A percentile compares a stretch with the other conserved stretches of the same genome.
Conservation (phyloP, 1,139 yeast genomes). For the Sugiyamaella paludigena region DNA sequence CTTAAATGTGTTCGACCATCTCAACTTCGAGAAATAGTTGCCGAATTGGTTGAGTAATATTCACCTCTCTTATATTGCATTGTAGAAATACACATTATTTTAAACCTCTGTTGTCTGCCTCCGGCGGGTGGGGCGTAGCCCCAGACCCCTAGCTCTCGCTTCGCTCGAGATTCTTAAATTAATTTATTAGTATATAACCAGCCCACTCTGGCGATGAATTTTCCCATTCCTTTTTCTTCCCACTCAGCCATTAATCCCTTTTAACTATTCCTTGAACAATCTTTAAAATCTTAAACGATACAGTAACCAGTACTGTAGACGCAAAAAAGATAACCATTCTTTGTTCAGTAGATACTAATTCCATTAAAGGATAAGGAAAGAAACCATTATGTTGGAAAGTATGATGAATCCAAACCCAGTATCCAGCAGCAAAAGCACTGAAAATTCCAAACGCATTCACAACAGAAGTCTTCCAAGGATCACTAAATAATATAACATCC, state of each 20-base stretch:
- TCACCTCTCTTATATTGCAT: too few relatives aligned
- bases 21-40: conserved; percentile 11
- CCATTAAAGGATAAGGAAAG: conserved; percentile 37
- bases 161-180: too few relatives aligned
- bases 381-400: conserved; percentile 33
- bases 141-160: too few relatives aligned
- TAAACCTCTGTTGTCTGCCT: too few relatives aligned
- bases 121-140: too few relatives aligned
- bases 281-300: conserved; percentile 17
- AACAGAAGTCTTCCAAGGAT: conserved; percentile 26
- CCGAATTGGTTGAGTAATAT: conserved; percentile 3
- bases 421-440: conserved; percentile 27
- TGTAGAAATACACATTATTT: too few relatives aligned
- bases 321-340: conserved; percentile 26
- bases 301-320: conserved; percentile 23
- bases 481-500: conserved; percentile 29
- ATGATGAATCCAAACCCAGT: conserved; percentile 37
- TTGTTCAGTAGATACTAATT: conserved; percentile 21
- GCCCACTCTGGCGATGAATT: too few relatives aligned
- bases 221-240: too few relatives aligned
- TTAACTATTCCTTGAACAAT: conserved; percentile 14
- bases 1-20: conserved; percentile 11
- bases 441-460: conserved; percentile 23
- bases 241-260: too few relatives aligned
- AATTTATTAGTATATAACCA: too few relatives aligned